These are phyloP conservation scores for Aspergillus sp. DNA, from an alignment of 2,329 filamentous ascomycete species.

Conservation along the genomic window DNA sequence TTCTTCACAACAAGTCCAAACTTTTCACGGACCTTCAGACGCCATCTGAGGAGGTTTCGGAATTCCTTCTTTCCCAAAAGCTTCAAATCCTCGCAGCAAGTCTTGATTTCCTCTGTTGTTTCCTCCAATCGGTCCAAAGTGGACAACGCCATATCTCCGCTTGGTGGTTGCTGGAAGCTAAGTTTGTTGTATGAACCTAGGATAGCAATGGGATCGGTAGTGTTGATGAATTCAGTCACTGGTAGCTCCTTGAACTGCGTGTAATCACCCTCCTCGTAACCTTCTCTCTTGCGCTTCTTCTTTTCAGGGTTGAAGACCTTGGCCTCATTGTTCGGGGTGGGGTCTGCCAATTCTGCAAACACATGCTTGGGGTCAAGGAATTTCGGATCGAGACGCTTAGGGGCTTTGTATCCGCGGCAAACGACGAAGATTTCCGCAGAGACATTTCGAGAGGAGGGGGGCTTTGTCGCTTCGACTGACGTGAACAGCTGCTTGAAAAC, in stretches of 20 bases:
- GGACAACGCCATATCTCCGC: slow-evolving; percentile 79
- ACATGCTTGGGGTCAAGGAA: slow-evolving; percentile 86
- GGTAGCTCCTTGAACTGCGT: slow-evolving; percentile 85
- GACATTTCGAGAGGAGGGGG: slow-evolving; percentile 90
- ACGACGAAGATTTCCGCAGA: slow-evolving; percentile 99
- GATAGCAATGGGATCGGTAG: slow-evolving; percentile 86
- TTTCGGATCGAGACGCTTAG: slow-evolving; percentile 85
- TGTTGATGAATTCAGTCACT: slow-evolving; percentile 91
- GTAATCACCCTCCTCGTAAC: slow-evolving; percentile 95
- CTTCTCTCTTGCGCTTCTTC: slow-evolving; percentile 96
- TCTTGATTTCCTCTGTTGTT: slow-evolving; percentile 75
- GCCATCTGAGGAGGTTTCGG: slow-evolving; percentile 82
- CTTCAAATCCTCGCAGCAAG: slow-evolving; percentile 77
- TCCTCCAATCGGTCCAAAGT: slow-evolving; percentile 82
- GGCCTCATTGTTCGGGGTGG: slow-evolving; percentile 89
- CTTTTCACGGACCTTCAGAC: slow-evolving; percentile 80
- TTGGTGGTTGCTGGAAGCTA: slow-evolving; percentile 72
- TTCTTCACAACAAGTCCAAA: slow-evolving; percentile 84
- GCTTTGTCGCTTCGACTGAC: slow-evolving; percentile 96
- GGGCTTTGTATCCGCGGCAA: slow-evolving; percentile 90
- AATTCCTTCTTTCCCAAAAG: slow-evolving; percentile 93
- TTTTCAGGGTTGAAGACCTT: slow-evolving; percentile 97
- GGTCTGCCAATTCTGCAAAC: slow-evolving; percentile 84
- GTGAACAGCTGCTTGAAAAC: slow-evolving; percentile 95
- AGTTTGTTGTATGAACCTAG: slow-evolving; percentile 81